Evolutionary conservation across 2,329 filamentous ascomycete species (phyloP), one percentile per base, ranked within the genome.

Genomic region (Colletotrichum theobromicola): DNA sequence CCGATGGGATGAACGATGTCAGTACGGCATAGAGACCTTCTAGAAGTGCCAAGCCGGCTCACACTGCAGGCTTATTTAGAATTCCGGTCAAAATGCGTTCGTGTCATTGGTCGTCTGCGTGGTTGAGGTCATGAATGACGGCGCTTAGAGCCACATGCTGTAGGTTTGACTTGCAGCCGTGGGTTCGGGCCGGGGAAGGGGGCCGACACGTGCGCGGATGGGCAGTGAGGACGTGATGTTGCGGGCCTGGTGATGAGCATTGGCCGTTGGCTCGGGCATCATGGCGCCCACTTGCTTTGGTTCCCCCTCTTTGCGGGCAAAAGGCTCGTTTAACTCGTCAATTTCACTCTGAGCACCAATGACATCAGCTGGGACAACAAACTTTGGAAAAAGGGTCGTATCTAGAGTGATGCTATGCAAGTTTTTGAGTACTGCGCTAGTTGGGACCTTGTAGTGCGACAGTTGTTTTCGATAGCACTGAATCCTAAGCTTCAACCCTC

Each of bases 351-450:
- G 42, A 46, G 42, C n/a, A 46, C 21, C 42, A 21, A 46, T 46
- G 42, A 46, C 42, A 46, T 46, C 42, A 46, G 42, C 42, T 0
- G 5, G 42, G 2, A 0, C 0, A 21, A 4, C 5, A 7, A 21
- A 6, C 42, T 46, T 46, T 46, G 6, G 0, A 13, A 46, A 21
- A 0, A n/a, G n/a, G n/a, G n/a, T n/a, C n/a, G n/a, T n/a, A n/a
- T n/a, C n/a, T n/a, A n/a, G n/a, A n/a, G n/a, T n/a, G n/a, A n/a
- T n/a, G n/a, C n/a, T n/a, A n/a, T n/a, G n/a, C n/a, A n/a, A n/a
- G n/a, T n/a, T n/a, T n/a, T n/a, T n/a, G n/a, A n/a, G n/a, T n/a
- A n/a, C n/a, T n/a, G n/a, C n/a, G n/a, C n/a, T n/a, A n/a, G n/a
- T n/a, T n/a, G n/a, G n/a, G n/a, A n/a, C n/a, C n/a, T n/a, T n/a